Percentiles rank a stretch among this genome's conserved stretches.
These are phyloP conservation scores for Anacardium occidentale DNA, from an alignment of 345 rosid genomes.

Conservation along the genomic window DNA sequence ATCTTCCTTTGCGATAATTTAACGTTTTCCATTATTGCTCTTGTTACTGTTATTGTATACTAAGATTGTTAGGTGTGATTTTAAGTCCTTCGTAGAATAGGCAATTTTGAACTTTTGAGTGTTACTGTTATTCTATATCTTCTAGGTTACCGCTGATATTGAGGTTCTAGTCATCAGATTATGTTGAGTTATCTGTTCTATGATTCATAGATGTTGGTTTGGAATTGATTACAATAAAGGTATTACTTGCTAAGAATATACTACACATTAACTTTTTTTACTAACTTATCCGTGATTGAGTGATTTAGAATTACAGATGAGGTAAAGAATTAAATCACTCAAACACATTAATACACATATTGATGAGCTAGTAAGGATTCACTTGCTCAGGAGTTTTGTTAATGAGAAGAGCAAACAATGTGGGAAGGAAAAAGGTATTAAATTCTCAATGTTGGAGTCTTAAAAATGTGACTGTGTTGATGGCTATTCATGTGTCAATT, in stretches of 20 bases:
- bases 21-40: neutral
- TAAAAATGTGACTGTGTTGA: neutral
- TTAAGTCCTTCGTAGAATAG: neutral
- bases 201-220: too few relatives aligned
- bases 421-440: neutral
- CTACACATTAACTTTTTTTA: too few relatives aligned
- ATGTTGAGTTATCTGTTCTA: too few relatives aligned
- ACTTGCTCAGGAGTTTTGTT: neutral
- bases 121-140: too few relatives aligned
- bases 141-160: too few relatives aligned
- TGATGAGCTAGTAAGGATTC: neutral
- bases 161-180: too few relatives aligned
- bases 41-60: slow-evolving; percentile 1
- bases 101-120: neutral
- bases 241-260: neutral
- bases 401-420: neutral
- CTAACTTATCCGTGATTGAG: too few relatives aligned
- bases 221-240: too few relatives aligned
- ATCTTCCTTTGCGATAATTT: neutral
- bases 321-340: too few relatives aligned
- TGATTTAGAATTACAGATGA: too few relatives aligned
- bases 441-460: neutral
- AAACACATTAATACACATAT: neutral
- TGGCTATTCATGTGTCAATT: neutral
- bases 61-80: neutral